Evolutionary conservation across 2,329 filamentous ascomycete genomes (phyloP), one percentile per base, ranked within the genome.

Genomic region (Thelonectria rubi): DNA sequence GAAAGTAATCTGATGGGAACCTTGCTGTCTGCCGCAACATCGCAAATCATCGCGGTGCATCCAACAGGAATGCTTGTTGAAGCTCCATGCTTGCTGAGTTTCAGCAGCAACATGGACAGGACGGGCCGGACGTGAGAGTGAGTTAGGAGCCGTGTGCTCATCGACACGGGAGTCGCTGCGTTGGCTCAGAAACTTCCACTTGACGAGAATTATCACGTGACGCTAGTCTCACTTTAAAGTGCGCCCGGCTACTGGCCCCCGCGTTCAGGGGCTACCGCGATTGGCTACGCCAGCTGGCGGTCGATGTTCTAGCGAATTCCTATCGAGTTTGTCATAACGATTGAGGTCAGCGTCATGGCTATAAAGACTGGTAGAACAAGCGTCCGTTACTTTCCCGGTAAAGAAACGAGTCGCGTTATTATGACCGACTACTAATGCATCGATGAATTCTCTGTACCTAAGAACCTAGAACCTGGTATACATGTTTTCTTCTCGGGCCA

Each of bases 181-280:
- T 60, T 60, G 51, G 51, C 57, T 55, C 46, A 55, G 51, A 55
- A 47, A 60, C 57, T 47, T 47, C 20, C 45, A 47, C 15, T 54
- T 20, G 30, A 37, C 24, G 46, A 39, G 42, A 30, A 11, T 17
- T 4, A 24, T 56, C 57, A 59, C 57, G 57, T 59, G 57, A 59
- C 15, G 5, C 7, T 15, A 42, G 53, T 42, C 45, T 55, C 45
- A 48, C 53, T 42, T 48, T 48, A 11, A 55, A n/a, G 26, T 55
- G 43, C 32, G 42, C 39, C 45, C 49, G 17, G 43, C 3, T 26
- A 47, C 17, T 34, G 56, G 54, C 9, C 37, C 47, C n/a, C 45
- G 17, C 37, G n/a, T 43, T 50, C 37, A 46, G 40, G 46, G 12
- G 50, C n/a, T 48, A 37, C 10, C 26, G 30, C 42, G 21, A 53